phyloP scores from a whole-genome alignment of 1,284 basidiomycete genomes.

The Porphyrellus sp. region DNA sequence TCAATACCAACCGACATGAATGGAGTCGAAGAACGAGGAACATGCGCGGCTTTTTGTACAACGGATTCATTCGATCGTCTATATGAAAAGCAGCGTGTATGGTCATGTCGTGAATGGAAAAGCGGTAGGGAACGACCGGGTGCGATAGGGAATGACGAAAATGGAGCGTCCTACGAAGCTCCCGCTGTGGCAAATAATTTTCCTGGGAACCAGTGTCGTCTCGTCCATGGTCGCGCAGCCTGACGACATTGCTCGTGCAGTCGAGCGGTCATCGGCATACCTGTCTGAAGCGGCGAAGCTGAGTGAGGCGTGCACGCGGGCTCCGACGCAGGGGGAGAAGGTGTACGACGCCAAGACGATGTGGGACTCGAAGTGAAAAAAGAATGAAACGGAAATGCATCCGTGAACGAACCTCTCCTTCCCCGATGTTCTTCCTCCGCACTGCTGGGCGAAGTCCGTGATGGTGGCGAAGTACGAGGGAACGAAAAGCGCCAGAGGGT shows the following conservation, averaged over 20 bases:
- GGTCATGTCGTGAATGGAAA: conserved; percentile 6
- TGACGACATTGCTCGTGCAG: conserved; percentile 36
- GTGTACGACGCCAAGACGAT: conserved; percentile 34
- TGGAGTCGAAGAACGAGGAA: conserved; percentile 21
- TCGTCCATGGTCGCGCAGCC: conserved; percentile 45
- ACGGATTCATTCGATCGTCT: conserved; percentile 21
- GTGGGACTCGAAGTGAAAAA: conserved; percentile 35
- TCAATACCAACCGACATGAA: conserved; percentile 20
- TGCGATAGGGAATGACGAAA: conserved; percentile 13
- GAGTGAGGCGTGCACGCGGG: conserved; percentile 11
- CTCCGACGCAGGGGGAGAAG: conserved; percentile 33
- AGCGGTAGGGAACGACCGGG: conserved; percentile 4
- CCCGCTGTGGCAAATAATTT: conserved; percentile 49
- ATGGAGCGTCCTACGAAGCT: conserved; percentile 33
- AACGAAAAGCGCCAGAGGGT: conserved; percentile 45
- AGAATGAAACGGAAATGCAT: conserved; percentile 47
- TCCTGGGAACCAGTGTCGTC: conserved; percentile 57
- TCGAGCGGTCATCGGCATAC: conserved; percentile 10
- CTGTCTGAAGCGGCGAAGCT: conserved; percentile 6
- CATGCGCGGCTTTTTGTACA: conserved; percentile 24
- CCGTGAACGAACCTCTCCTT: conserved; percentile 35
- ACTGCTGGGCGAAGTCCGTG: conserved; percentile 25
- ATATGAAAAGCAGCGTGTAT: conserved; percentile 9
- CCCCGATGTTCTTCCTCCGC: conserved; percentile 29
- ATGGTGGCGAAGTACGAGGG: conserved; percentile 37